Evolutionary conservation across 148 eudicot genomes (phyloP).

Genomic region (Chenopodium quinoa): DNA sequence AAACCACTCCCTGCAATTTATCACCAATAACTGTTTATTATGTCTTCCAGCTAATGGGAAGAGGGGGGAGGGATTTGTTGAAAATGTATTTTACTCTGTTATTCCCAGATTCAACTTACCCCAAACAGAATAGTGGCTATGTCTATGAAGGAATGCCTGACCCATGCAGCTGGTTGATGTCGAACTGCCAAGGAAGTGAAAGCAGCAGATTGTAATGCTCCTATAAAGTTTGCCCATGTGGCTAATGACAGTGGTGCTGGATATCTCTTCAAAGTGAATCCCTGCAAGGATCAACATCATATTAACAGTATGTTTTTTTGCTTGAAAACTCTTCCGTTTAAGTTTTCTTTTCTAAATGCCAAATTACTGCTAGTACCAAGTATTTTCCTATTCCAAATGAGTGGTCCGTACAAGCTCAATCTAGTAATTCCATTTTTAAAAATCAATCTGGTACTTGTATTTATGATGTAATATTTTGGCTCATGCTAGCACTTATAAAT

Average conservation of each 20-base stretch:
- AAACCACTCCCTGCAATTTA: slow-evolving; percentile 46
- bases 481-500: background rate
- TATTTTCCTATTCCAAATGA: background rate
- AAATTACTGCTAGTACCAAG: background rate
- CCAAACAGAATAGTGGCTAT: slow-evolving; percentile 42
- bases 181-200: slow-evolving; percentile 34
- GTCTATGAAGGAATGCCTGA: slow-evolving; percentile 30
- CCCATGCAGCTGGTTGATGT: slow-evolving; percentile 40
- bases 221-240: slow-evolving; percentile 47
- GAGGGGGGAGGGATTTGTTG: background rate
- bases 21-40: background rate
- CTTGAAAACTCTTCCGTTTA: background rate
- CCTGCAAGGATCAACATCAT: slow-evolving; percentile 29
- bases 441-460: background rate
- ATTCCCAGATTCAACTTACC: slow-evolving; percentile 26
- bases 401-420: background rate
- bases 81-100: background rate
- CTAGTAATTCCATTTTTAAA: background rate
- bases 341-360: background rate
- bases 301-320: slow-evolving; percentile 5
- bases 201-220: slow-evolving; percentile 47
- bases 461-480: background rate
- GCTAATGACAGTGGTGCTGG: slow-evolving; percentile 51
- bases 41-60: background rate
- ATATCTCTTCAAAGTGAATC: slow-evolving; percentile 39